These are phyloP conservation scores for Xerocomellus dryophilus DNA, from an alignment of 768 basidiomycete genomes.

Conservation along the genomic window DNA sequence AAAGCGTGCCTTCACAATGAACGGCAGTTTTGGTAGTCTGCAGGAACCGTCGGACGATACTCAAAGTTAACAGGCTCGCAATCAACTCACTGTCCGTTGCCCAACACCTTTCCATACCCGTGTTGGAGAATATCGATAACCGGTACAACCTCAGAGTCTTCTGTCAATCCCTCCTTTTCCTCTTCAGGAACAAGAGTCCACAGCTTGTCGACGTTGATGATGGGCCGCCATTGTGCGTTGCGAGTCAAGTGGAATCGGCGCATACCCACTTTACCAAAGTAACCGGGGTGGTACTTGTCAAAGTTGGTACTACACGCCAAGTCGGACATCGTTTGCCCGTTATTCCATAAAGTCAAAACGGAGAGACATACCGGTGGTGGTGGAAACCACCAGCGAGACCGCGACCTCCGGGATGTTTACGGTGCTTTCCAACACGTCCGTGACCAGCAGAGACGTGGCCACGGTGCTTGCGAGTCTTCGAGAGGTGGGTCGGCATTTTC, in stretches of 20 bases:
- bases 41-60: neutral
- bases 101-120: slow-evolving; percentile 93
- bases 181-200: slow-evolving; percentile 86
- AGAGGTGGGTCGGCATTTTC: slow-evolving; percentile 92
- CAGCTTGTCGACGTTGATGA: slow-evolving; percentile 98
- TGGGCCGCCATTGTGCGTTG: slow-evolving; percentile 89
- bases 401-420: slow-evolving; percentile 99
- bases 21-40: slow-evolving; percentile 85
- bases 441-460: slow-evolving; percentile 99
- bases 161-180: slow-evolving; percentile 75
- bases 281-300: slow-evolving; percentile 99
- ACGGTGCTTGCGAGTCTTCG: slow-evolving; percentile 98
- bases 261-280: slow-evolving; percentile 99
- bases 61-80: neutral
- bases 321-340: neutral
- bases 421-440: slow-evolving; percentile 99
- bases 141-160: slow-evolving; percentile 80
- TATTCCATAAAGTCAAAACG: neutral
- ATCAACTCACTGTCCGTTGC: slow-evolving; percentile 78
- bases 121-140: slow-evolving; percentile 85
- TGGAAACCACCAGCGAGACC: slow-evolving; percentile 99
- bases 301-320: slow-evolving; percentile 73
- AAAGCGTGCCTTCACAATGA: slow-evolving; percentile 98
- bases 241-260: slow-evolving; percentile 94
- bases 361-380: slow-evolving; percentile 83